Base-by-base conservation (phyloP, 192 early-diverging fungal species). In the Coemansia sp. region DNA sequence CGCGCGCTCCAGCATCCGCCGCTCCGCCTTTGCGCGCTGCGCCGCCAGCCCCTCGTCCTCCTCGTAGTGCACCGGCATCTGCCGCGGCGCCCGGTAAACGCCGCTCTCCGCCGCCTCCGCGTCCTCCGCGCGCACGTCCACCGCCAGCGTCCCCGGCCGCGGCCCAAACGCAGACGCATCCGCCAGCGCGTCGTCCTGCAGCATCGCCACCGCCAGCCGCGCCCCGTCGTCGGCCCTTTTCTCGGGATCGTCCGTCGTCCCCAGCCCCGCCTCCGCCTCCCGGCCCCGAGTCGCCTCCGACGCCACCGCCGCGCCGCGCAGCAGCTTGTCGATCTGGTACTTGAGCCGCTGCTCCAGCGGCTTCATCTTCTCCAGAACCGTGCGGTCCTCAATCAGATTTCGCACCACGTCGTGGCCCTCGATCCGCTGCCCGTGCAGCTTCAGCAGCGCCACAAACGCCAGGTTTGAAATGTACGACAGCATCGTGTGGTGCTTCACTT, bases 291-390 rank as follows among this genome's bases (percentile, higher is more conserved):
- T 9, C 4, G 54, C 46, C 11, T 51, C 28, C 3, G 54, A 21
- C 5, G 44, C 47, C 18, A 87, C 65, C 6, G 83, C 74, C 5
- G 91, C 85, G 12, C 81, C 71, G 38, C 86, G 82, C 28, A 97
- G 84, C 22, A 98, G 82, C 76, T 97, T 97, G 71, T 97, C 94
- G 63, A 97, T 94, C 81, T 96, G 97, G 80, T 96, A 97, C 75
- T 93, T 93, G 47, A 98, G 84, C 59, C 94, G 90, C 51, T 85
- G 86, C 80, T 98, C 97, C 22, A 98, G 73, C 0, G 97, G 97
- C 64, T 89, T 90, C 68, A 93, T 92, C 70, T 91, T 91, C 65
- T 98, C 97, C 30, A 99, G 67, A n/a, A 94, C 82, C 2, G 89
- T 87, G 16, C 95, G 83, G 24, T 89, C 76, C 69, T 93, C 90